A percentile compares a stretch with the other conserved stretches of the same genome.
Evolutionary conservation across 1,284 basidiomycete genomes (phyloP).

Genomic region (Sporisorium scitamineum): DNA sequence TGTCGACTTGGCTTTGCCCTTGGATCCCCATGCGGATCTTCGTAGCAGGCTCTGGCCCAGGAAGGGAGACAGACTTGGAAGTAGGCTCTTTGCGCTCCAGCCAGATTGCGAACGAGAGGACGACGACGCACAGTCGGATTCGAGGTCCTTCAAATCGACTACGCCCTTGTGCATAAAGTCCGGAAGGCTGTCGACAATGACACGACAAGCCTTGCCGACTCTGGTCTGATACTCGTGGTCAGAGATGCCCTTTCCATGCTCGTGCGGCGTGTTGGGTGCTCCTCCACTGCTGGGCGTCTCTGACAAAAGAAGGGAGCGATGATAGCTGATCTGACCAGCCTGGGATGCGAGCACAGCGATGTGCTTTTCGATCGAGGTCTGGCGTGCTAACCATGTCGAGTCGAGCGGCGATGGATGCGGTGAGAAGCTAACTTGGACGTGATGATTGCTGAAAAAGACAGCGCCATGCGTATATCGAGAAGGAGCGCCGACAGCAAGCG

Average conservation of each 20-base stretch:
- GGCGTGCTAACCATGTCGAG: not conserved
- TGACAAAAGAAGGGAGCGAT: constrained; percentile 6
- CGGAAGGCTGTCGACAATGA: constrained; percentile 48
- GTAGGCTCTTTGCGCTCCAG: constrained; percentile 19
- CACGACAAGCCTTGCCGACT: constrained; percentile 50
- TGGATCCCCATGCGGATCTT: constrained; percentile 15
- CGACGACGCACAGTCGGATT: constrained; percentile 7
- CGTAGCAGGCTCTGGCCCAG: constrained; percentile 38
- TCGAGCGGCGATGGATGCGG: not conserved
- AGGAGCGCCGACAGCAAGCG: not conserved
- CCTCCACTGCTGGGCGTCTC: not conserved
- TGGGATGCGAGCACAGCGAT: not conserved
- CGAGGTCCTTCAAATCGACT: constrained; percentile 45
- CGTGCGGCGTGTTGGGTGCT: not conserved
- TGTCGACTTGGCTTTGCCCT: constrained; percentile 15
- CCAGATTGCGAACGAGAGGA: constrained; percentile 2
- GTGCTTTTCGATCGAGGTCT: not conserved
- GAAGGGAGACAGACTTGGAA: constrained; percentile 37
- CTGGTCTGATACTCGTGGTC: constrained; percentile 57
- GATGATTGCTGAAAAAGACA: constrained; percentile 1
- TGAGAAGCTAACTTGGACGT: not conserved
- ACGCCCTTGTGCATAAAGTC: constrained; percentile 53
- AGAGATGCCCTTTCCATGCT: constrained; percentile 8
- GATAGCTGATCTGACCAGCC: not conserved
- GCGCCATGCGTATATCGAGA: not conserved